Evolutionary conservation across 768 basidiomycete species (phyloP).

Genomic region (Hydnum rufescens): DNA sequence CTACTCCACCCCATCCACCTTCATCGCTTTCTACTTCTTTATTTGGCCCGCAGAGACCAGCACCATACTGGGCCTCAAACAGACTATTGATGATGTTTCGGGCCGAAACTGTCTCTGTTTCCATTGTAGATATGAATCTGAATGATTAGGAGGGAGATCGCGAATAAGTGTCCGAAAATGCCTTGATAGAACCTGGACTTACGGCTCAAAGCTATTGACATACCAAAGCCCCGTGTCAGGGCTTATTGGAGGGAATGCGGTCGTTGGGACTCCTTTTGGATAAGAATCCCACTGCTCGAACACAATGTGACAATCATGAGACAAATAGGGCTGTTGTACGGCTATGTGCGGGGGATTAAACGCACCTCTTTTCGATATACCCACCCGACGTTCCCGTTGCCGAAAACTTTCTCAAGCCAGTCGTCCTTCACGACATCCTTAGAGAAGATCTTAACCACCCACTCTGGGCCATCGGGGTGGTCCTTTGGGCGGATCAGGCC

Average conservation of each 20-base stretch:
- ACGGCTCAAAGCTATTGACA: conserved; percentile 83
- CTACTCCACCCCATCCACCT: not conserved
- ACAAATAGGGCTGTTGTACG: not conserved
- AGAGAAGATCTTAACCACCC: conserved; percentile 81
- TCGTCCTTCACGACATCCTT: conserved; percentile 40
- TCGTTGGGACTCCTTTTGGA: conserved; percentile 47
- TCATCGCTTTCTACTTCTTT: not conserved
- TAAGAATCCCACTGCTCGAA: conserved; percentile 61
- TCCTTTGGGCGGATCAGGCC: too few species aligned
- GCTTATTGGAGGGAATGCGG: conserved; percentile 54
- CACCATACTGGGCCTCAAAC: conserved; percentile 48
- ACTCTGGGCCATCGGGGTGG: too few species aligned
- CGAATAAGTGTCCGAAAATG: conserved; percentile 1
- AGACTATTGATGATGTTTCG: conserved; percentile 70
- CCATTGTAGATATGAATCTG: conserved; percentile 83
- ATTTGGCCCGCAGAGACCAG: conserved; percentile 34
- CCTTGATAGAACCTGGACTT: conserved; percentile 17
- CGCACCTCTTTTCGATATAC: conserved; percentile 56
- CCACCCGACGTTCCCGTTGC: conserved; percentile 49
- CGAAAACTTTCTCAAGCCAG: conserved; percentile 49
- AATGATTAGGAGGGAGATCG: conserved; percentile 1
- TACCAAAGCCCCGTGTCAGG: conserved; percentile 71
- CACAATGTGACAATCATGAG: not conserved
- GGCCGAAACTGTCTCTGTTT: conserved; percentile 70
- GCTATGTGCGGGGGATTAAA: not conserved